These are phyloP conservation scores for Fistulifera pelliculosa DNA, from an alignment of 108 stramenopile species.

Conservation along the genomic window DNA sequence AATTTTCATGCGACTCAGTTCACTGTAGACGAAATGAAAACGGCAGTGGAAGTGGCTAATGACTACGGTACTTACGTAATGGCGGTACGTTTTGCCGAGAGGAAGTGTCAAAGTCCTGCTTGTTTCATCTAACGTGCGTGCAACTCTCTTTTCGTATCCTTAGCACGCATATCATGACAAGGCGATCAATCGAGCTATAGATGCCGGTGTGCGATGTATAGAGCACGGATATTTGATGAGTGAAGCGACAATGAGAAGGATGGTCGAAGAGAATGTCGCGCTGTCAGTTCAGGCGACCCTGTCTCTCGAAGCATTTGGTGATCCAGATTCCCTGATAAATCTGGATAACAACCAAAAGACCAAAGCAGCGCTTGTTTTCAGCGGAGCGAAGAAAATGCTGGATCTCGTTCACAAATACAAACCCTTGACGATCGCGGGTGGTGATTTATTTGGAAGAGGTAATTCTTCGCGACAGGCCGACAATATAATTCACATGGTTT, in stretches of 20 bases:
- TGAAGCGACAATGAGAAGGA: background rate
- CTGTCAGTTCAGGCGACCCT: background rate
- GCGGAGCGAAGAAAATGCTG: background rate
- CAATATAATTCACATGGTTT: conserved; percentile 1
- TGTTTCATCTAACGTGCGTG: too few relatives aligned
- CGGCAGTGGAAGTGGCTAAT: background rate
- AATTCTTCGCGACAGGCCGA: background rate
- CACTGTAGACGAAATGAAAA: background rate
- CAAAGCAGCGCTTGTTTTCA: background rate
- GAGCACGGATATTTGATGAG: conserved; percentile 2
- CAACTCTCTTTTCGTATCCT: too few relatives aligned
- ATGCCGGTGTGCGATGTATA: background rate
- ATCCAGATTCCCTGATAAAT: background rate
- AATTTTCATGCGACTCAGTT: background rate
- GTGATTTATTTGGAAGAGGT: conserved; percentile 3
- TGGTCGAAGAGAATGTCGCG: background rate
- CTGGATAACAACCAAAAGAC: background rate
- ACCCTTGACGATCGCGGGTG: background rate
- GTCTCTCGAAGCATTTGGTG: conserved; percentile 1
- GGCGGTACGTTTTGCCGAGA: background rate
- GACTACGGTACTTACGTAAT: conserved; percentile 3
- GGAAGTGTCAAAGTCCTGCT: too few relatives aligned
- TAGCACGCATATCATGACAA: conserved; percentile 1
- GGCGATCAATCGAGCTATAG: background rate
- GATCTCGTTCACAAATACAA: background rate